Evolutionary conservation across 2,329 filamentous ascomycete genomes (phyloP).

Genomic region (Cladobotryum protrusum): DNA sequence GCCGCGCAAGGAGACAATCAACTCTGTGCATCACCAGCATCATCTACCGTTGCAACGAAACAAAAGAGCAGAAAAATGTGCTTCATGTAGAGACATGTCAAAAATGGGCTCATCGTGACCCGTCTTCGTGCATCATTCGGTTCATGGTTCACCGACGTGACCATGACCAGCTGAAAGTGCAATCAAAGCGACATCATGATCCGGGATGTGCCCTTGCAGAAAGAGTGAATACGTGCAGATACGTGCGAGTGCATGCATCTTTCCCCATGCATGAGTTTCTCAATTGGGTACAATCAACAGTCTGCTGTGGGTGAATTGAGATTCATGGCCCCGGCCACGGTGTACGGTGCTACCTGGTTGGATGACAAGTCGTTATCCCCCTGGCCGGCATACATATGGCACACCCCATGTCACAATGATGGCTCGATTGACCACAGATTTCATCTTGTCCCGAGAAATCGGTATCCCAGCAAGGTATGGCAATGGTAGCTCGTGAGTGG

Average conservation of each 20-base stretch:
- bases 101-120: no score
- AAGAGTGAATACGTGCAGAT: not conserved
- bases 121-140: no score
- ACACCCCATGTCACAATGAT: not conserved
- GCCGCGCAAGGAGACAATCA: no score
- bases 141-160: not conserved
- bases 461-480: not conserved
- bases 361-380: slow-evolving; percentile 6
- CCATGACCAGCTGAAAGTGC: not conserved
- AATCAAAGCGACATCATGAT: not conserved
- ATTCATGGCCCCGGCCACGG: no score
- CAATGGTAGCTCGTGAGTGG: not conserved
- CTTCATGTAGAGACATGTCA: no score
- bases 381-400: slow-evolving; percentile 5
- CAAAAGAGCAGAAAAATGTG: no score
- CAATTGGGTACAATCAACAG: not conserved
- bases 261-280: not conserved
- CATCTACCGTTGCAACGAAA: no score
- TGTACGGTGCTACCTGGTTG: no score
- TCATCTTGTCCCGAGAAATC: slow-evolving; percentile 9
- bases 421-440: slow-evolving; percentile 7
- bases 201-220: slow-evolving; percentile 1
- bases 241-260: not conserved
- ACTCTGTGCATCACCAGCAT: no score
- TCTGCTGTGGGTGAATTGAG: no score